Conservation (phyloP, 768 basidiomycete species). For the Suillus clintonianus region DNA sequence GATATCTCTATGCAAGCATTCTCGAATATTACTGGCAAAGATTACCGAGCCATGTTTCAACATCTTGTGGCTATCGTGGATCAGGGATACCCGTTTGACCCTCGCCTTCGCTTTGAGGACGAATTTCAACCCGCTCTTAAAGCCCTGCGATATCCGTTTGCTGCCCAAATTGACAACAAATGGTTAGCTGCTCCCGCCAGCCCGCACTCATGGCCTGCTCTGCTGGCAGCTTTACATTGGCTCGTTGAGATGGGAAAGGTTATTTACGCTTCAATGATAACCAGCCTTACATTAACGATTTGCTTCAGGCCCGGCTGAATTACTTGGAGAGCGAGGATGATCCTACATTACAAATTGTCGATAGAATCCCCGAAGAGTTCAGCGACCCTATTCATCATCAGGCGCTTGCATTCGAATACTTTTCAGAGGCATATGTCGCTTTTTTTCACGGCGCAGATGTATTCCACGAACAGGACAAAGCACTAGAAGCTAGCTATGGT, state of each 20-base stretch:
- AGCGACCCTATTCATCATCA: conserved; percentile 72
- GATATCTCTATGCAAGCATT: conserved; percentile 71
- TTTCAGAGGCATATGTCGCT: conserved; percentile 61
- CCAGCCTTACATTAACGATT: background rate
- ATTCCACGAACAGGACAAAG: conserved; percentile 68
- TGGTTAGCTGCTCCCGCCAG: conserved; percentile 87
- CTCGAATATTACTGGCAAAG: conserved; percentile 79
- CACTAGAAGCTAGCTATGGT: conserved; percentile 81
- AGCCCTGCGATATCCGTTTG: conserved; percentile 79
- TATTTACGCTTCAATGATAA: conserved; percentile 17
- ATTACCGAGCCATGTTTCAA: conserved; percentile 84
- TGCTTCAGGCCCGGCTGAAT: conserved; percentile 32
- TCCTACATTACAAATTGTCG: conserved; percentile 65
- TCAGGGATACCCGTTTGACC: conserved; percentile 60
- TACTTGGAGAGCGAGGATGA: conserved; percentile 61
- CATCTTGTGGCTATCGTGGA: conserved; percentile 75
- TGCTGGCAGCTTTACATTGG: conserved; percentile 92
- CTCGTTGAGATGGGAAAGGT: conserved; percentile 86
- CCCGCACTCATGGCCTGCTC: conserved; percentile 88
- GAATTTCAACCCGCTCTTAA: conserved; percentile 78
- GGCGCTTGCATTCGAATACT: conserved; percentile 78
- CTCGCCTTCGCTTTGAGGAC: conserved; percentile 69
- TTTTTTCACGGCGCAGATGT: conserved; percentile 72
- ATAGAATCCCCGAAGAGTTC: conserved; percentile 71
- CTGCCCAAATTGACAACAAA: conserved; percentile 77